A percentile compares a stretch with the other conserved stretches of the same genome.
Conservation (phyloP, 768 basidiomycete genomes). For the Auriculariales sp. region DNA sequence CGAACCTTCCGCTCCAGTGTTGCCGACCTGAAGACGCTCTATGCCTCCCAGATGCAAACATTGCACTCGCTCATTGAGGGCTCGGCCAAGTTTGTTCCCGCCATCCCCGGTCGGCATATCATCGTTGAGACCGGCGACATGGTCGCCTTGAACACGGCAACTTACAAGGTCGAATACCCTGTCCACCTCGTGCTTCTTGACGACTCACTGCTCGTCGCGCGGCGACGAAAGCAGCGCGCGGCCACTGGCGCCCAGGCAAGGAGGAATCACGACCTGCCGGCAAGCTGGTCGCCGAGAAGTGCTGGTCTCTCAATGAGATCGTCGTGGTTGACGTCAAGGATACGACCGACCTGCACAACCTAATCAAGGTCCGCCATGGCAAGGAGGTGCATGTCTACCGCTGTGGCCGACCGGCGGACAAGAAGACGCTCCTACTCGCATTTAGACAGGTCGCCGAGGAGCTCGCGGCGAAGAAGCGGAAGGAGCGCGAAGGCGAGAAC, state of each 20-base stretch:
- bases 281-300: slow-evolving; percentile 82
- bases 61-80: slow-evolving; percentile 87
- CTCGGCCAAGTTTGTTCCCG: slow-evolving; percentile 86
- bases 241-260: slow-evolving; percentile 30
- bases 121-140: slow-evolving; percentile 76
- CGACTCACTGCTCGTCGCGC: slow-evolving; percentile 80
- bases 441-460: slow-evolving; percentile 92
- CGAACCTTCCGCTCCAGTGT: slow-evolving; percentile 74
- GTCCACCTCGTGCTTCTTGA: slow-evolving; percentile 86
- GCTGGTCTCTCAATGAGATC: slow-evolving; percentile 90
- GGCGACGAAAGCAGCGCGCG: slow-evolving; percentile 49
- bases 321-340: slow-evolving; percentile 94
- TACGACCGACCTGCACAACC: slow-evolving; percentile 80
- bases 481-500: slow-evolving; percentile 88
- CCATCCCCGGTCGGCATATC: slow-evolving; percentile 82
- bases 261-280: slow-evolving; percentile 49
- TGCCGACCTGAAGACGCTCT: slow-evolving; percentile 87
- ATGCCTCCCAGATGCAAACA: slow-evolving; percentile 87
- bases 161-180: slow-evolving; percentile 79
- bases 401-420: slow-evolving; percentile 67
- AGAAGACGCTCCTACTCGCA: slow-evolving; percentile 69
- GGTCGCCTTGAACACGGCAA: slow-evolving; percentile 78
- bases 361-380: slow-evolving; percentile 85
- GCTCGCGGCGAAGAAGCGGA: slow-evolving; percentile 70
- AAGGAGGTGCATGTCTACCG: slow-evolving; percentile 94